These are phyloP conservation scores for Phialophora macrospora DNA, from an alignment of 2,329 filamentous ascomycete species.

Conservation along the genomic window DNA sequence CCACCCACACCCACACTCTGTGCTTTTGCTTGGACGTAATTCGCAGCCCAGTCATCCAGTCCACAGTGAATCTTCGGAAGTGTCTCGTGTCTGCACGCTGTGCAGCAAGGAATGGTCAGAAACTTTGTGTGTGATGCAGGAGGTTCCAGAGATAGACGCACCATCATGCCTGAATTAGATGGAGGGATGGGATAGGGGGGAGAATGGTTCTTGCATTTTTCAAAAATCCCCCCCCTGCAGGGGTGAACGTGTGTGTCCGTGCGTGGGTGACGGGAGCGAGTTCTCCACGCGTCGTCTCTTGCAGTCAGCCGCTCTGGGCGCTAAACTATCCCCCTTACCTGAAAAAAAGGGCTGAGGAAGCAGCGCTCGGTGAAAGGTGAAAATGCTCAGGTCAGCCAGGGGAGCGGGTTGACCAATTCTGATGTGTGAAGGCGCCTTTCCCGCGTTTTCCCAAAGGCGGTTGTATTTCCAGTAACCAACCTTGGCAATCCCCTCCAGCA, in stretches of 20 bases:
- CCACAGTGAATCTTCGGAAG: neutral
- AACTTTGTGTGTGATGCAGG: neutral
- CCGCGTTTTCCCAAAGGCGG: too few species aligned
- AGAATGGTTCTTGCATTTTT: neutral
- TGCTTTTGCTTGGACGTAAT: neutral
- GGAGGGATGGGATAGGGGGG: neutral
- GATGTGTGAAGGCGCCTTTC: too few species aligned
- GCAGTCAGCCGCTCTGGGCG: too few species aligned
- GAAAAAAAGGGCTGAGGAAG: too few species aligned
- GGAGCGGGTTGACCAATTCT: too few species aligned
- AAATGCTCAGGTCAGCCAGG: too few species aligned
- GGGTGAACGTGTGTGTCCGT: neutral
- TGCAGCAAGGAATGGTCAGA: neutral
- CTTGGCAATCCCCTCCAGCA: too few species aligned
- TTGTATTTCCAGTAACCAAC: too few species aligned
- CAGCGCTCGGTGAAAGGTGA: too few species aligned
- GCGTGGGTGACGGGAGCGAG: neutral
- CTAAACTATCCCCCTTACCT: too few species aligned
- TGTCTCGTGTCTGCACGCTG: conserved; percentile 3
- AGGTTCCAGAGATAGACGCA: conserved; percentile 13
- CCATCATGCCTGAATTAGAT: neutral
- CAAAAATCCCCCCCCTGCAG: neutral
- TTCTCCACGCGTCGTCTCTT: neutral
- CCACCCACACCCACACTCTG: neutral
- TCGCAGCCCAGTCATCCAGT: neutral